Conservation (phyloP, 1,284 basidiomycete genomes). For the Apiotrichum brassicae region DNA sequence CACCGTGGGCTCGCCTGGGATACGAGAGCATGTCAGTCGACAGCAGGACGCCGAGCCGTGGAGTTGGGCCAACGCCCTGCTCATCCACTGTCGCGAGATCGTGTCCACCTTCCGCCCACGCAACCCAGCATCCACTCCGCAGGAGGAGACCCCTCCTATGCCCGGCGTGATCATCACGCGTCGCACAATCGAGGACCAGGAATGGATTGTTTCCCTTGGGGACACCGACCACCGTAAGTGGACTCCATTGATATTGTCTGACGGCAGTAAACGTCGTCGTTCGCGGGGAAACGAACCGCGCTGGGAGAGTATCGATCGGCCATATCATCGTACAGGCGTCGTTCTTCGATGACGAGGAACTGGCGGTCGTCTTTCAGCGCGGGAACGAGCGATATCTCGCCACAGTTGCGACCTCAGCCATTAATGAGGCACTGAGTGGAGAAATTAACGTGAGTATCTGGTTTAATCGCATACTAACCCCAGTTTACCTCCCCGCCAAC, state of each 20-base stretch:
- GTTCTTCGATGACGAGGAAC: constrained; percentile 39
- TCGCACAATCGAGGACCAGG: constrained; percentile 1
- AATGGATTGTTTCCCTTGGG: constrained; percentile 6
- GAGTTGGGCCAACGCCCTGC: constrained; percentile 16
- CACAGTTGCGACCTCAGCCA: constrained; percentile 5
- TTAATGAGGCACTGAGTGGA: neutral
- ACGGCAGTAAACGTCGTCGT: constrained; percentile 5
- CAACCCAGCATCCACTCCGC: neutral
- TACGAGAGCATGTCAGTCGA: neutral
- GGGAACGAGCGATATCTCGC: constrained; percentile 18
- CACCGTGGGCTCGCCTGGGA: constrained; percentile 5
- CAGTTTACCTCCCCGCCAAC: neutral
- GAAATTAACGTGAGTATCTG: neutral
- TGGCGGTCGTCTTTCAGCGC: constrained; percentile 26
- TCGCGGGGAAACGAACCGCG: neutral
- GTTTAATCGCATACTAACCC: too few relatives aligned
- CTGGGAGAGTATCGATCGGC: neutral
- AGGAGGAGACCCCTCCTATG: neutral
- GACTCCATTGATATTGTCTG: neutral
- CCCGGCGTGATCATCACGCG: neutral
- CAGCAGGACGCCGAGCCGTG: constrained; percentile 11
- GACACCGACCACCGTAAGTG: neutral
- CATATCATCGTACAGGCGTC: constrained; percentile 11
- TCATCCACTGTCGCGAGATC: constrained; percentile 4
- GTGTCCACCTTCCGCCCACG: neutral